Evolutionary conservation across 441 rosid genomes (phyloP), one percentile per base, ranked within the genome.

Genomic region (Heliophila coronopifolia): DNA sequence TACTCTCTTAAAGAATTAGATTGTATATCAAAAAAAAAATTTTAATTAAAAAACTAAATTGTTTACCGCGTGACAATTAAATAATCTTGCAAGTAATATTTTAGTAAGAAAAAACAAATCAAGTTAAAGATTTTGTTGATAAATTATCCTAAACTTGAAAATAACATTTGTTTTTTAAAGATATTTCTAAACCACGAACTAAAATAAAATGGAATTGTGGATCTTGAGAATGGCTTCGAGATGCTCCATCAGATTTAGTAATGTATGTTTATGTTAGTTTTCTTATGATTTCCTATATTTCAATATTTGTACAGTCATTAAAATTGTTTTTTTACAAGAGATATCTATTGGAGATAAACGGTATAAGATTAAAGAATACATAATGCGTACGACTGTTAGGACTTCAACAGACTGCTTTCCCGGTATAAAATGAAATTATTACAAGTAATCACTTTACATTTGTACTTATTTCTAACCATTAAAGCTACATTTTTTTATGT

Each of bases 161-260:
- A n/a, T n/a, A n/a, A n/a, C n/a, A n/a, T n/a, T n/a, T n/a, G 2
- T 4, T 23, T 38, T 69, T 9, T 38, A 50, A 4, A 79, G 94
- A 73, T 68, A 39, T 81, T 80, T 37, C 79, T 84, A 12, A 57
- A 74, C 38, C 31, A 72, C 9, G 25, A 77, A 54, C 59, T 44
- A 28, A 16, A 56, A 7, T 18, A 55, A 5, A 81, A 78, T 69
- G 76, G 71, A 66, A 55, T 19, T 9, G 61, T 69, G 35, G 85
- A 84, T 54, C 77, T 88, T 14, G n/a, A n/a, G 89, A 88, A 65
- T 82, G 96, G 94, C 66, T 87, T 20, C 62, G 85, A 45, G 61
- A 74, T 63, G 81, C 67, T 46, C 70, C 79, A 4, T 70, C 81
- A 5, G 73, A 82, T 54, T 10, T 49, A 49, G 83, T 70, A 9